A percentile compares a stretch with the other conserved stretches of the same genome.
phyloP scores from a whole-genome alignment of 2,329 filamentous ascomycete genomes.

The Talaromyces amestolkiae region DNA sequence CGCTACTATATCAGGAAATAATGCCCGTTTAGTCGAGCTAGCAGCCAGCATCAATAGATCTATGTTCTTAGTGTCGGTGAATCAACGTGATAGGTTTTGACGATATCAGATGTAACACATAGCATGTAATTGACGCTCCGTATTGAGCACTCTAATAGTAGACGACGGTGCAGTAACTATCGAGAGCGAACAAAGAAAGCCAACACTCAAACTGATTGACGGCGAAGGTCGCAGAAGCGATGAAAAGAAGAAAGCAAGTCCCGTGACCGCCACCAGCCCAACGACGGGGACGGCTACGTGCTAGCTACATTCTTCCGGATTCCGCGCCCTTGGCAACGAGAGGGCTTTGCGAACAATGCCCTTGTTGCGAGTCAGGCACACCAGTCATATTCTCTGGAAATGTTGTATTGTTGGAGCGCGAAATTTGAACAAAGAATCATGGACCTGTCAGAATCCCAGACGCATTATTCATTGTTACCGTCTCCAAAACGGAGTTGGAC shows the following conservation, averaged over 20 bases:
- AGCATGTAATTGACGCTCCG: neutral
- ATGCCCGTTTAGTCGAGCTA: neutral
- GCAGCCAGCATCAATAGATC: neutral
- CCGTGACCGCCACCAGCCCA: conserved; percentile 15
- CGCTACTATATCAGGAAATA: neutral
- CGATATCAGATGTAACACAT: neutral
- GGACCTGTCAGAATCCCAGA: neutral
- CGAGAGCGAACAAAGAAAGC: neutral
- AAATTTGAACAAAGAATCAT: neutral
- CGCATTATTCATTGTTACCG: neutral
- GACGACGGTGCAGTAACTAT: neutral
- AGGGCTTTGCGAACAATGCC: neutral
- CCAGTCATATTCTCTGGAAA: neutral
- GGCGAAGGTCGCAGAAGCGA: neutral
- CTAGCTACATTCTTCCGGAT: neutral
- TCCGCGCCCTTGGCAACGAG: neutral
- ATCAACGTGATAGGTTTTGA: neutral
- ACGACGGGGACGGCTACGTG: neutral
- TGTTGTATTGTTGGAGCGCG: neutral
- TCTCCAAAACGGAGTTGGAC: too few species aligned
- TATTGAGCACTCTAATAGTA: neutral
- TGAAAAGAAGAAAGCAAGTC: neutral
- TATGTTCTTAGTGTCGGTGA: neutral
- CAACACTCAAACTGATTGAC: neutral
- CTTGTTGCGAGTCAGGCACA: conserved; percentile 9